These are phyloP conservation scores for Sporothrix variecibatus DNA, from an alignment of 2,329 filamentous ascomycete species.

Conservation along the genomic window DNA sequence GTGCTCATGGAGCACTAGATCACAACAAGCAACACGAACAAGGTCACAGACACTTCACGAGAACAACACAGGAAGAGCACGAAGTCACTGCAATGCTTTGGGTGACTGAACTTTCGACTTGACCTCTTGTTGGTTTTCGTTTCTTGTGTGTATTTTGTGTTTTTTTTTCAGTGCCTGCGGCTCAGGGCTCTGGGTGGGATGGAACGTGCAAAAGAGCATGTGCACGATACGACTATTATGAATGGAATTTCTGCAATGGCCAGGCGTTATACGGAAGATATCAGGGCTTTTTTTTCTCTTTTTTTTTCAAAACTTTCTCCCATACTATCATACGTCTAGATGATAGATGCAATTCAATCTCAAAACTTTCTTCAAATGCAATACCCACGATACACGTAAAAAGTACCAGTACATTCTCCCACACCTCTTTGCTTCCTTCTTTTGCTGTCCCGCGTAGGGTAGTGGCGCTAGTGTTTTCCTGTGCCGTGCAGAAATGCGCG, in stretches of 20 bases:
- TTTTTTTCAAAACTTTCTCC: neutral
- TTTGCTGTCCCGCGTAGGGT: conserved; percentile 2
- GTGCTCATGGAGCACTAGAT: conserved; percentile 51
- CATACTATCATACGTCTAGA: neutral
- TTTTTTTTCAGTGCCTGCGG: too few species aligned
- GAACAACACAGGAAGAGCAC: too few species aligned
- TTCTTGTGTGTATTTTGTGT: too few species aligned
- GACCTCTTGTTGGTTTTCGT: too few species aligned
- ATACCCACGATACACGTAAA: neutral
- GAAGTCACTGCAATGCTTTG: too few species aligned
- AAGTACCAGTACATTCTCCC: neutral
- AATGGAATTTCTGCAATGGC: neutral
- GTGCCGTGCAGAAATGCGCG: conserved; percentile 30
- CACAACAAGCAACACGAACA: neutral
- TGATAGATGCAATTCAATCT: neutral
- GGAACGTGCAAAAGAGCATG: too few species aligned
- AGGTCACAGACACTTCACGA: neutral
- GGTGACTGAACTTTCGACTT: too few species aligned
- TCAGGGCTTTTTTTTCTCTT: neutral
- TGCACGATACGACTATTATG: conserved; percentile 6
- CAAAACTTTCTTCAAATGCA: neutral
- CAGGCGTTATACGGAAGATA: neutral
- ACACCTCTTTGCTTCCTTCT: neutral
- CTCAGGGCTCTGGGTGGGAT: too few species aligned
- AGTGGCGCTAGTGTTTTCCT: conserved; percentile 24